Evolutionary conservation across 345 rosid species (phyloP), one percentile per base, ranked within the genome.

Genomic region (Lepidium aucheri): DNA sequence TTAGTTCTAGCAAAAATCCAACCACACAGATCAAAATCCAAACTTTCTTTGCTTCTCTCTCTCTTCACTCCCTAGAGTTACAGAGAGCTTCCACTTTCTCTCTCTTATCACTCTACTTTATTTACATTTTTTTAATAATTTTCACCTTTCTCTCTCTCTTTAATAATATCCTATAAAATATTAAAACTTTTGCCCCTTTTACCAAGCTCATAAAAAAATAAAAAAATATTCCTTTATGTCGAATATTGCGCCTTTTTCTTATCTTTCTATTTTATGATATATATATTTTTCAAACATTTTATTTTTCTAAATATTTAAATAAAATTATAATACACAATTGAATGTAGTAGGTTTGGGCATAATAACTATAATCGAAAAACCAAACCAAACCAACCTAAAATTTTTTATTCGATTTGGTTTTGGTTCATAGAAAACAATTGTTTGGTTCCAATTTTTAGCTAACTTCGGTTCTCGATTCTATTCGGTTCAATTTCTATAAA

Each of bases 11-110:
- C 68, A 60, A 30, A 35, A 67, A 60, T 60, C 77, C 77, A 74
- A 74, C 73, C 73, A 74, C 73, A 66, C 73, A 74, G 58, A 62
- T 74, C 73, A 74, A 60, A 74, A 74, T 67, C 73, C 13, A 56
- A 72, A 72, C 77, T 74, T 67, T 65, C 49, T 15, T 13, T 32
- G 41, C 2, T 34, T 52, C 44, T 54, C 61, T 68, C 46, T 47
- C n/a, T 61, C 51, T 15, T 22, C n/a, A 13, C 65, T 58, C 22
- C 13, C 34, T 39, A 52, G 12, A 36, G 18, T 18, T 30, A 22
- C 68, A 69, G 9, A 72, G 32, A 55, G 52, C 65, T 72, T 72
- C 13, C 43, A 39, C 65, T 72, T 47, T 63, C 70, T 63, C 76
- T 71, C 75, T 63, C 76, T 63, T 71, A 71, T 63, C 75, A 63